These are phyloP conservation scores for Prunus yedoensis DNA, from an alignment of 331 rosid genomes.

Conservation along the genomic window DNA sequence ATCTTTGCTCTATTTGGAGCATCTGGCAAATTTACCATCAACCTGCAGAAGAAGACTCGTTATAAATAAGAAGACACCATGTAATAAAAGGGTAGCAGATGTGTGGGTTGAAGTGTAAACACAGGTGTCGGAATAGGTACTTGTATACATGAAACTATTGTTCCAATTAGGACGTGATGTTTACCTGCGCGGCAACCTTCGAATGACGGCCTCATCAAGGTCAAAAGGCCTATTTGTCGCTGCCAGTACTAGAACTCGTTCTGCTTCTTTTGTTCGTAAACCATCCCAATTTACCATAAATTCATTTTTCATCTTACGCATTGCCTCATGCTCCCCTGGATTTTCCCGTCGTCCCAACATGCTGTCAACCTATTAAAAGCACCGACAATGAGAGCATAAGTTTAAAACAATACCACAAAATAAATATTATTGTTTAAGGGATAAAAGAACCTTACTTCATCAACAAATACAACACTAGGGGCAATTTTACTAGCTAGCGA, in stretches of 20 bases:
- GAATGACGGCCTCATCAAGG: conserved; percentile 95
- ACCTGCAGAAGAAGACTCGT: conserved; percentile 50
- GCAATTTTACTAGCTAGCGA: conserved; percentile 96
- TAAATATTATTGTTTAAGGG: background rate
- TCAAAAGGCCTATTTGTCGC: conserved; percentile 92
- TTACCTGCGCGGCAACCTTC: conserved; percentile 95
- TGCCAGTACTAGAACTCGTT: conserved; percentile 90
- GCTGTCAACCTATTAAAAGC: conserved; percentile 79
- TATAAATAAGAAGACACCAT: conserved; percentile 8
- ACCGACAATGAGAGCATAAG: conserved; percentile 14
- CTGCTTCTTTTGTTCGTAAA: conserved; percentile 91
- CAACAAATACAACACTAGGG: conserved; percentile 93
- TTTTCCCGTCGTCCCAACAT: conserved; percentile 98
- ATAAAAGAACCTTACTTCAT: conserved; percentile 62
- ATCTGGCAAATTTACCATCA: conserved; percentile 98
- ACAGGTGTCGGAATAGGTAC: background rate
- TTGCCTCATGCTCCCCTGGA: conserved; percentile 98
- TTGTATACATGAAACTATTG: background rate
- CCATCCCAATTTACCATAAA: conserved; percentile 99
- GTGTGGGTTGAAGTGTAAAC: conserved; percentile 1
- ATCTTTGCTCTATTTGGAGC: conserved; percentile 89
- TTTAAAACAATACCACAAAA: conserved; percentile 14
- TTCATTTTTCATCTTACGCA: conserved; percentile 99
- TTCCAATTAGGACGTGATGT: conserved; percentile 16
- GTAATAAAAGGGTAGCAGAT: conserved; percentile 7